Evolutionary conservation across 2,329 filamentous ascomycete species (phyloP), one percentile per base, ranked within the genome.

Genomic region (Fusarium palustre): DNA sequence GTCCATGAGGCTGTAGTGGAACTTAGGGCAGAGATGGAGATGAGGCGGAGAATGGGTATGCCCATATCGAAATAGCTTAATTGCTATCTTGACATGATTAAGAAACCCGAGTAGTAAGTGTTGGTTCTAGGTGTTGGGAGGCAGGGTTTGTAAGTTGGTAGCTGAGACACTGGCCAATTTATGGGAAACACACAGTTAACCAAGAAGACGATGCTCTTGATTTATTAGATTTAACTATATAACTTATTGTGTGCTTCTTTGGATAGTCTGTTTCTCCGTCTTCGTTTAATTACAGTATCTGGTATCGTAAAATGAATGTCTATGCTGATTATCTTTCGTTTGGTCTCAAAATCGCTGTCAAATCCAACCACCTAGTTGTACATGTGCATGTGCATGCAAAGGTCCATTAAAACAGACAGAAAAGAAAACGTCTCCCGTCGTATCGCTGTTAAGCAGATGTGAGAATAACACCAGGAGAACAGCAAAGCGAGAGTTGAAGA

Each of bases 1-100:
- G 84, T 97, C 49, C 90, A 92, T 61, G 92, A 96, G 74, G 92
- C 92, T 30, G 86, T 97, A 12, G 83, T 86, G 38, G 93, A 97
- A 81, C 85, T 97, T 54, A 88, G 84, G 74, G 83, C 82, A 7
- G 93, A 97, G 79, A 87, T 97, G 34, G 90, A 92, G 75, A 85
- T 72, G 15, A 71, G 68, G 15, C 75, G 75, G 82, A 66, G 73
- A 71, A 74, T 50, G 45, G 45, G 31, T 31, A 31, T 38, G 24
- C 46, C 53, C 49, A 47, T 24, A 56, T 22, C 46, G 31, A 22
- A 30, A 49, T 49, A 43, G 55, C 54, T 42, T 24, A 22, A 24
- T 62, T 13, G 43, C 20, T 42, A 36, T 36, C 22, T 47, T 55
- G 46, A 39, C 28, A 31, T 41, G n/a, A 22, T 28, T 22, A 42